Evolutionary conservation across 345 rosid genomes (phyloP), one percentile per base, ranked within the genome.

Genomic region (Brassica nigra): DNA sequence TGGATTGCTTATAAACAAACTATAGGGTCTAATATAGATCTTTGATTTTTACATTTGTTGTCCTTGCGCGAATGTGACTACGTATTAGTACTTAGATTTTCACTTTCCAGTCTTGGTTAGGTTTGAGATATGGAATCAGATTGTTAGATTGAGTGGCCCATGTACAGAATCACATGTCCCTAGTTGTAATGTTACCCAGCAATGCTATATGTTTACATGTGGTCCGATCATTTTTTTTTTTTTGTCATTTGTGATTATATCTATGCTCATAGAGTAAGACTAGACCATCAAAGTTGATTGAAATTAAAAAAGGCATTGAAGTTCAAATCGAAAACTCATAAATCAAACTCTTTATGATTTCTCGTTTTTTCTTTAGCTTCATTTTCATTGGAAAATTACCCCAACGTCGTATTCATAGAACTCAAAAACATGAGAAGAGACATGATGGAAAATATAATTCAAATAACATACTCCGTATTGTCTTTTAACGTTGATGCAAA

Each of bases 41-140:
- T 68, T 59, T 0, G 10, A 23, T 66, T 39, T 20, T 6, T 49
- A 57, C 36, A 5, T 33, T 14, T 23, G 42, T 47, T 23, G 12
- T 75, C n/a, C 63, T 64, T 66, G 59, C n/a, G 34, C 62, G 68
- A 28, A 18, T 14, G 18, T 59, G 1, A 34, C 68, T 54, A 55
- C 44, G 23, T 54, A 49, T 4, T 5, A 49, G 18, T 49, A 14
- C 54, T 44, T 44, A 44, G 15, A n/a, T 49, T 18, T 49, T 49
- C 57, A n/a, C 4, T 49, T 49, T 49, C 57, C 57, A 49, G 16
- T 49, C 16, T 14, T 49, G 58, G 69, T 70, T 78, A 92, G 97
- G 93, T 88, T 77, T 91, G 97, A 97, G 85, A 92, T 82, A 89
- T 92, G 93, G 95, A 94, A 73, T 92, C 18, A 55, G 23, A 55